Conservation (phyloP, 768 basidiomycete species). For the Mycena galericulata region DNA sequence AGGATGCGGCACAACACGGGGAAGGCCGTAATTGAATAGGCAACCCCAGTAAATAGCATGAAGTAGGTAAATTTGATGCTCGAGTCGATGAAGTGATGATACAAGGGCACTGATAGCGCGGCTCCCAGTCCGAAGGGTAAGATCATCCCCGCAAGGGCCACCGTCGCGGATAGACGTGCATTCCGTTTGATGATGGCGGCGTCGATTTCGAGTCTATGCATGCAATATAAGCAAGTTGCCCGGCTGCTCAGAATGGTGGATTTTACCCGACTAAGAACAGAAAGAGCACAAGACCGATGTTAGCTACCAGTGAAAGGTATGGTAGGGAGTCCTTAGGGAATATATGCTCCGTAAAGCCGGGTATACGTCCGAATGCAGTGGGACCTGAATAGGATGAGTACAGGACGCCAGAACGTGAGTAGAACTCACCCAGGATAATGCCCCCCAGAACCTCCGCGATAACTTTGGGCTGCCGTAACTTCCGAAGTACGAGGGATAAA, state of each 20-base stretch:
- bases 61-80: constrained; percentile 86
- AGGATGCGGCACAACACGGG: constrained; percentile 90
- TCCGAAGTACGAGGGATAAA: constrained; percentile 78
- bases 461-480: constrained; percentile 86
- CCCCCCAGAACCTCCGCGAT: constrained; percentile 91
- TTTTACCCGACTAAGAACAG: constrained; percentile 87
- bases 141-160: constrained; percentile 86
- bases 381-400: constrained; percentile 49
- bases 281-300: constrained; percentile 89
- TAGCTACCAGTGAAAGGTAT: constrained; percentile 88
- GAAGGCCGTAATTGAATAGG: constrained; percentile 85
- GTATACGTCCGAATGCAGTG: constrained; percentile 79
- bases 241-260: background rate
- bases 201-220: constrained; percentile 80
- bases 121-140: constrained; percentile 91
- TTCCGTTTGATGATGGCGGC: constrained; percentile 81
- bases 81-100: constrained; percentile 77
- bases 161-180: constrained; percentile 71
- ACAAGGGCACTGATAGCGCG: constrained; percentile 72
- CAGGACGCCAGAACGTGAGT: background rate
- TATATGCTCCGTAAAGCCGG: constrained; percentile 87
- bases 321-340: constrained; percentile 81
- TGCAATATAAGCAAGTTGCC: background rate
- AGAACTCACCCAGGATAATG: constrained; percentile 78
- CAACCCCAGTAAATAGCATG: constrained; percentile 94